These are phyloP conservation scores for Fusarium tanahbumbuense DNA, from an alignment of 2,329 filamentous ascomycete species.

Conservation along the genomic window DNA sequence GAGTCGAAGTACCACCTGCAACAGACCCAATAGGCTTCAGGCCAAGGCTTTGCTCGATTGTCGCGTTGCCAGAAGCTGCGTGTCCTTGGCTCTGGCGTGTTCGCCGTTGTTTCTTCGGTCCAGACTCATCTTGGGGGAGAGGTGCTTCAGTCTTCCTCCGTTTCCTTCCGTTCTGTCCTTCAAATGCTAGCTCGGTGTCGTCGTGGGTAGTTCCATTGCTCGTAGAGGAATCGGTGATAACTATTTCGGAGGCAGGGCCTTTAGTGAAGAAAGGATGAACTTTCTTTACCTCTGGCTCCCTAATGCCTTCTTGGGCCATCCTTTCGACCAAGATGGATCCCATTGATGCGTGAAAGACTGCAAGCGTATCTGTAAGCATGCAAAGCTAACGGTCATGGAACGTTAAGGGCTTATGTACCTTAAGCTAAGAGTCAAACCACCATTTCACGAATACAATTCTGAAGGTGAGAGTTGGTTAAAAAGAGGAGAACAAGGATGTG, in stretches of 20 bases:
- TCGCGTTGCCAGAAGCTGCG: slow-evolving; percentile 11
- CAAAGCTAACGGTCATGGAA: background rate
- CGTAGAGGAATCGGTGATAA: slow-evolving; percentile 1
- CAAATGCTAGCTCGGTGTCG: slow-evolving; percentile 20
- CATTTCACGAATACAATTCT: slow-evolving; percentile 26
- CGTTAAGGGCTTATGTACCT: slow-evolving; percentile 21
- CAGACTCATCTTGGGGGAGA: slow-evolving; percentile 34
- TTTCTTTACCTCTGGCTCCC: slow-evolving; percentile 55
- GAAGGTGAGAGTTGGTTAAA: background rate
- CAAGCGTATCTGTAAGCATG: background rate
- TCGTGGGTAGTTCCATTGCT: slow-evolving; percentile 1
- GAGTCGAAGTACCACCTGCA: slow-evolving; percentile 15
- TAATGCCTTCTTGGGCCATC: slow-evolving; percentile 58
- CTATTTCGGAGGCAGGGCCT: slow-evolving; percentile 23
- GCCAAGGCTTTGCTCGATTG: slow-evolving; percentile 24
- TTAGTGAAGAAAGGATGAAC: slow-evolving; percentile 67
- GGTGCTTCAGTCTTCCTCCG: slow-evolving; percentile 55
- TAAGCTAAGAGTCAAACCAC: slow-evolving; percentile 26
- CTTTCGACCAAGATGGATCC: slow-evolving; percentile 55
- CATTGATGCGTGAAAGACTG: slow-evolving; percentile 51
- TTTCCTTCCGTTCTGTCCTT: slow-evolving; percentile 54
- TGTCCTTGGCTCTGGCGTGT: slow-evolving; percentile 35
- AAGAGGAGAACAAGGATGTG: background rate
- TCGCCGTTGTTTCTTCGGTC: slow-evolving; percentile 46
- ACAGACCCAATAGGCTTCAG: slow-evolving; percentile 5